Evolutionary conservation across 371 early-diverging fungal genomes (phyloP), one percentile per base, ranked within the genome.

Genomic region (Nematocida sp.): DNA sequence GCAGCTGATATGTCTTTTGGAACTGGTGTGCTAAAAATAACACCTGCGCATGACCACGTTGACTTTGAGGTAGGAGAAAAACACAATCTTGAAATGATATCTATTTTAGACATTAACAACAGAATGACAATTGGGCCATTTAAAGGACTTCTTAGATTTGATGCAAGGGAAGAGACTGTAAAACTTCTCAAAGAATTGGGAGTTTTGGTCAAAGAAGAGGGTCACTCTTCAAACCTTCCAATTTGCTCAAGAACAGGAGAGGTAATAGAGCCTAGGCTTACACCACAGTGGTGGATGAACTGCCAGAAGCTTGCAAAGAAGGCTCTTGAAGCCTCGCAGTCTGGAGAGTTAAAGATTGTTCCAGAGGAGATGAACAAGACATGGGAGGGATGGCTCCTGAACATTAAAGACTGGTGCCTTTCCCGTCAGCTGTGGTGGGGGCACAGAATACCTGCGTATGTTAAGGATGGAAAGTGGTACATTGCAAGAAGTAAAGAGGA

Each of bases 391-490:
- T 98, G 98, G 99, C 90, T 99, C 82, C 92, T 90, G 58, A 93
- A 93, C 88, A 94, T 94, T 82, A 92, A 94, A 83, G 95, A 95
- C 86, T 98, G 99, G 99, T 99, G 89, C 82, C 70, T 89, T 3
- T 95, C 95, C 6, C 92, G 99, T 84, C 99, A 99, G 89, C 89
- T 99, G 64, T 97, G 98, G 98, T 99, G 98, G 98, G 99, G 99
- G 54, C 97, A 97, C 86, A 91, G 94, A 85, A 90, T 96, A 20
- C 99, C 99, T 56, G 97, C 96, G 3, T 99, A 96, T 89, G 92
- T 91, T 13, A 89, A 90, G 82, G 74, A 87, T 45, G 84, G 89
- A 23, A 89, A 88, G 89, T 97, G 97, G 96, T 92, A 95, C 50
- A 90, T 92, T 72, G 96, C 92, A 45, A 90, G 91, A 58, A 90